Evolutionary conservation across 2,329 filamentous ascomycete genomes (phyloP), one percentile per base, ranked within the genome.

Genomic region (Blastomyces parvus): DNA sequence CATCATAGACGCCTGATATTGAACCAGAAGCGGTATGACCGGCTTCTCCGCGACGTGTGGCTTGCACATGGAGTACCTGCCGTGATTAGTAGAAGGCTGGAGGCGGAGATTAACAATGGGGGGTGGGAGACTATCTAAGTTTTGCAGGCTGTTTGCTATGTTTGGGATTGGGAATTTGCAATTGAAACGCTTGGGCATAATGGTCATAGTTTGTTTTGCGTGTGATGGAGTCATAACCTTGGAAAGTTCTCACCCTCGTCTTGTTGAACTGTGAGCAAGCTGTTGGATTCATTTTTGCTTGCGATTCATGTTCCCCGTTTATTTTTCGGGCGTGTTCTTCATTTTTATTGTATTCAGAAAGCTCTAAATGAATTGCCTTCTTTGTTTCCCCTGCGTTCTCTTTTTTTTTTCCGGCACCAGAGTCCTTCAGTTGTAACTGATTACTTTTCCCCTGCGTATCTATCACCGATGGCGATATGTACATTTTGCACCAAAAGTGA

Each of bases 91-190:
- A 83, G 94, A 68, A 93, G 91, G 76, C 77, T 99, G 68, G 94
- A 99, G 79, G 88, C 90, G 17, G 94, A 99, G 74, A 91, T 97
- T 55, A 99, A 99, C 73, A 97, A 91, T 70, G 94, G 94, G 0
- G 94, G 94, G 0, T 99, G 94, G 94, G 94, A 99, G 79, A 97
- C 74, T 63, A 74, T 78, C 25, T 78, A 70, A 71, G n/a, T 33
- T 17, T 48, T 9, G 60, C 27, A 38, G 19, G 46, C 3, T 48
- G 19, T n/a, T 33, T 40, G 27, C 9, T 30, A n/a, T 48, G 22
- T 11, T 46, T 30, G 17, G 25, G 6, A 33, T 55, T n/a, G 9
- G 33, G 17, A 27, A 27, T 19, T 27, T 52, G 48, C 11, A 52
- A 52, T 30, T 14, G 22, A 52, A 52, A 27, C 22, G 22, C 22